A percentile compares a stretch with the other conserved stretches of the same genome.
Conservation (phyloP, 2,329 filamentous ascomycete genomes). For the Aspergillus sp. region DNA sequence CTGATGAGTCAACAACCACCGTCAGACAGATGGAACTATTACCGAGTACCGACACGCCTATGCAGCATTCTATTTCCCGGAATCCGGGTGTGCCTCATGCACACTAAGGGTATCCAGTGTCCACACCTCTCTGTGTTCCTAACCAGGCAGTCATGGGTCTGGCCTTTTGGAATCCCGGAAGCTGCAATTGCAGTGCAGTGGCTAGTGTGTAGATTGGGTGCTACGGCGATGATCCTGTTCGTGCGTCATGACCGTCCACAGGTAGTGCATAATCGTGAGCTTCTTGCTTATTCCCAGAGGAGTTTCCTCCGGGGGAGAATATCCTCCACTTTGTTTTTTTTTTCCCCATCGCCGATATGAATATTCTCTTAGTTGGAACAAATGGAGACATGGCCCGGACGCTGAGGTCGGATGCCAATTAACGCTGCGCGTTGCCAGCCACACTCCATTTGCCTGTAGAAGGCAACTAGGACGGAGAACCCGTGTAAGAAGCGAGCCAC, state of each 20-base stretch:
- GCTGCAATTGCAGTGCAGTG: conserved; percentile 2
- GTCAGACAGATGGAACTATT: neutral
- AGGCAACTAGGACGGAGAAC: conserved; percentile 1
- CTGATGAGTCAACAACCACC: conserved; percentile 1
- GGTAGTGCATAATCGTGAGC: neutral
- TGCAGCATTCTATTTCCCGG: conserved; percentile 7
- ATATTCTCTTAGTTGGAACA: neutral
- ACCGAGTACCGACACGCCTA: neutral
- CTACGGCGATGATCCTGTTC: conserved; percentile 2
- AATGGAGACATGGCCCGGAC: neutral
- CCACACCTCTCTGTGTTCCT: neutral
- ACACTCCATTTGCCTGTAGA: neutral
- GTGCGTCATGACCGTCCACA: neutral
- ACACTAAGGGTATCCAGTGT: conserved; percentile 6
- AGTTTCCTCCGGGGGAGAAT: no score
- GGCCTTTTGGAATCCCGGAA: neutral
- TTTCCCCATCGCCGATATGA: neutral
- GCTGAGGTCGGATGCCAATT: neutral
- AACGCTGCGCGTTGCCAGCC: conserved; percentile 3
- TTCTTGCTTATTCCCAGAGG: neutral
- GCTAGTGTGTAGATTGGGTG: neutral
- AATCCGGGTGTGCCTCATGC: conserved; percentile 11
- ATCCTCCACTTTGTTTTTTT: neutral
- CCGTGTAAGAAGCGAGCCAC: neutral
- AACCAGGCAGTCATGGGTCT: neutral